Evolutionary conservation across 169 alveolate species (phyloP), one percentile per base, ranked within the genome.

Genomic region (Plasmodium chabaudi): DNA sequence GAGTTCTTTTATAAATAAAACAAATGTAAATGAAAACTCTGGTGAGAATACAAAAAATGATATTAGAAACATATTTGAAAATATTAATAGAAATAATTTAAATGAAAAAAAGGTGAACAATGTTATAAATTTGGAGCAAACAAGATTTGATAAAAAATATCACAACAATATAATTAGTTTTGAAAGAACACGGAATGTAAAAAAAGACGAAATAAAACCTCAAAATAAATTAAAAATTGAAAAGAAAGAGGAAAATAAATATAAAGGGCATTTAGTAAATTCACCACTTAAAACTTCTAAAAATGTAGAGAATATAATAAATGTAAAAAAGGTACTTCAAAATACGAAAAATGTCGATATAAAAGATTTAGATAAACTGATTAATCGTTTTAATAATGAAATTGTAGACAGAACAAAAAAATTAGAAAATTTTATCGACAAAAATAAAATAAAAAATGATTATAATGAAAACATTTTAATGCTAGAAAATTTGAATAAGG

Each of bases 361-460:
- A 44, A 86, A 86, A 70, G 87, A 86, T 72, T 42, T 86, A 9
- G 71, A 86, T 53, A 68, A 69, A 59, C 19, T 86, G 34, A 86
- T 86, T 46, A 60, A 86, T 15, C 23, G 44, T 12, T 86, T 70
- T 51, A 65, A 74, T 17, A 79, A 73, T 4, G 91, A 69, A 70
- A 89, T 89, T 39, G 65, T 49, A 39, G 39, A 67, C 63, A 70
- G 87, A 61, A 68, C 63, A 27, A 82, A 63, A 74, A 63, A 72
- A n/a, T 59, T 88, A 47, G 86, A 88, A 88, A 55, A 4, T 21
- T 77, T 88, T 34, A 61, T 77, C 6, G 60, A 70, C 70, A 73
- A 72, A 51, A 68, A 82, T 47, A 77, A 88, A 53, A 73, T 59
- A 57, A 64, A 72, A 69, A 57, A 88, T 64, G 88, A 88, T 55